A percentile compares a stretch with the other conserved stretches of the same genome.
These are phyloP conservation scores for Sindora glabra DNA, from an alignment of 306 rosid species.

Conservation along the genomic window DNA sequence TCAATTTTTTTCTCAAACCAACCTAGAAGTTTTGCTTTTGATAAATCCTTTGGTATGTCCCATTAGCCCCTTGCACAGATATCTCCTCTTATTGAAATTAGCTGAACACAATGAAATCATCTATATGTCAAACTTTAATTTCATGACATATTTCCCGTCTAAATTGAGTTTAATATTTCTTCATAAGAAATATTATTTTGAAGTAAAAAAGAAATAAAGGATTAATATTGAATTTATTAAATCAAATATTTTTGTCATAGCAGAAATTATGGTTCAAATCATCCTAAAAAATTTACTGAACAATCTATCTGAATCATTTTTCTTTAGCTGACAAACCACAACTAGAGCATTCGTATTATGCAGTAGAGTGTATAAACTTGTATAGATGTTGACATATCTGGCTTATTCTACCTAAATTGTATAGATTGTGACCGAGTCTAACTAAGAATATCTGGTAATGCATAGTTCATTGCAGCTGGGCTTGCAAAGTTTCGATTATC, in stretches of 20 bases:
- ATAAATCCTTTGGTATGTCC: conserved; percentile 42
- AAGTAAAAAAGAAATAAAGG: too few relatives aligned
- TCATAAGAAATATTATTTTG: too few relatives aligned
- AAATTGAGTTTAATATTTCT: too few relatives aligned
- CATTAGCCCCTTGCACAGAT: conserved; percentile 84
- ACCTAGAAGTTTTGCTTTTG: conserved; percentile 38
- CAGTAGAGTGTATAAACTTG: conserved; percentile 63
- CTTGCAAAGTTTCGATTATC: conserved; percentile 9
- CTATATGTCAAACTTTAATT: neutral
- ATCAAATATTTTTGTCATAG: neutral
- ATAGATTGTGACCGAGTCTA: too few relatives aligned
- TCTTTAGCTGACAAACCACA: conserved; percentile 35
- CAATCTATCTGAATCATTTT: neutral
- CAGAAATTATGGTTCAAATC: neutral
- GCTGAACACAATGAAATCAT: conserved; percentile 37
- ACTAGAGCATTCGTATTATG: conserved; percentile 67
- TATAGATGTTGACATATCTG: too few relatives aligned
- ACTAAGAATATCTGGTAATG: too few relatives aligned
- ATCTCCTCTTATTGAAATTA: conserved; percentile 47
- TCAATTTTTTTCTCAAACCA: conserved; percentile 61
- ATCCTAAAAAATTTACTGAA: neutral
- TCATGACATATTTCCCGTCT: neutral
- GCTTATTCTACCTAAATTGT: too few relatives aligned
- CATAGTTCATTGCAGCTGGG: too few relatives aligned
- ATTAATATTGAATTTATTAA: neutral